phyloP scores from a whole-genome alignment of 371 early-diverging fungal species.

The Racocetra persica region DNA sequence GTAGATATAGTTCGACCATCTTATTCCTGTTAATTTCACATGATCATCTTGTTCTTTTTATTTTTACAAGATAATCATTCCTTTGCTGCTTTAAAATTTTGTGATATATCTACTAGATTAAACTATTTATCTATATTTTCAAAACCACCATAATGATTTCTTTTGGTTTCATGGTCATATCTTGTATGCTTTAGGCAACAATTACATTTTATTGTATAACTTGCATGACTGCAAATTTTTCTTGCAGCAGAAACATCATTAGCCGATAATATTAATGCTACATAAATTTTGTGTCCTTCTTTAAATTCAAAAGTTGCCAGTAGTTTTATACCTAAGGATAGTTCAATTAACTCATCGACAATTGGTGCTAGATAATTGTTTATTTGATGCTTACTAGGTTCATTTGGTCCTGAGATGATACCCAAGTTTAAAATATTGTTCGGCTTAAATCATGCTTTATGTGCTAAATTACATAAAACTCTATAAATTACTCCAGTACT shows the following conservation, averaged over 20 bases:
- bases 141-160: background rate
- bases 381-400: background rate
- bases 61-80: background rate
- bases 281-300: background rate
- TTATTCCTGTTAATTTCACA: no score
- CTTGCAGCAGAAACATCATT: background rate
- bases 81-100: background rate
- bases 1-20: background rate
- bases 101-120: background rate
- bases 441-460: background rate
- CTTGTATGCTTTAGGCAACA: background rate
- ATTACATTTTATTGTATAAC: background rate
- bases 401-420: background rate
- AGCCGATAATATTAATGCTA: background rate
- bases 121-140: background rate
- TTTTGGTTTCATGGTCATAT: background rate
- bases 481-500: background rate
- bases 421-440: background rate
- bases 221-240: background rate
- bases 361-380: background rate
- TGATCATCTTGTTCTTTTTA: no score
- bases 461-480: background rate
- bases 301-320: background rate
- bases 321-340: background rate
- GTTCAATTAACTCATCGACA: no score